A percentile compares a stretch with the other conserved stretches of the same genome.
phyloP scores from a whole-genome alignment of 2,329 filamentous ascomycete genomes.

The Tolypocladium cylindrosporum region DNA sequence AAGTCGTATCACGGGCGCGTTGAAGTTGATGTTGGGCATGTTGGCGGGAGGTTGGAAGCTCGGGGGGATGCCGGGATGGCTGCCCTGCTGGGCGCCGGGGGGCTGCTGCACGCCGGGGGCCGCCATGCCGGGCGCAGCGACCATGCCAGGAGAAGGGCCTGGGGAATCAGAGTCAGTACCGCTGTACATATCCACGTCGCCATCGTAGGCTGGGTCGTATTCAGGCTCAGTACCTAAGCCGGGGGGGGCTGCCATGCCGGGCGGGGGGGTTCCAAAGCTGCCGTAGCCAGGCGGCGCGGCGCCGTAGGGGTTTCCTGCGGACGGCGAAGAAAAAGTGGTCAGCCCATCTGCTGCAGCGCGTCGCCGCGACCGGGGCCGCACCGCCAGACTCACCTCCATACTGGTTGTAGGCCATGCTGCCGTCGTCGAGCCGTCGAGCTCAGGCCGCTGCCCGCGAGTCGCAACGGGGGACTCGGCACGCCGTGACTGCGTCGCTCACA shows the following conservation, averaged over 20 bases:
- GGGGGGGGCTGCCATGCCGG: conserved; percentile 67
- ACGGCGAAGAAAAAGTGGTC: background rate
- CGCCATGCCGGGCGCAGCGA: conserved; percentile 68
- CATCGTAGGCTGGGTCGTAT: background rate
- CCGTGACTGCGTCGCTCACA: background rate
- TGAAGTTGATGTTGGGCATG: conserved; percentile 97
- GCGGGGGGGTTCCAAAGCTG: conserved; percentile 51
- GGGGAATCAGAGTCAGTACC: conserved; percentile 3
- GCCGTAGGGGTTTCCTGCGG: conserved; percentile 51
- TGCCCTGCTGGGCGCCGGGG: conserved; percentile 58
- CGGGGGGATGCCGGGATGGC: conserved; percentile 68
- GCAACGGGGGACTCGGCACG: conserved; percentile 5
- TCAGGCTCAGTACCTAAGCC: conserved; percentile 59
- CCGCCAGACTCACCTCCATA: conserved; percentile 37
- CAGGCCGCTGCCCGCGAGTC: conserved; percentile 3
- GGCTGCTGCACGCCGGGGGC: conserved; percentile 70
- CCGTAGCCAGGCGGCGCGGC: conserved; percentile 66
- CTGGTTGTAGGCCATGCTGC: conserved; percentile 48
- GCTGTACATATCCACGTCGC: background rate
- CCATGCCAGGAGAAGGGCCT: conserved; percentile 74
- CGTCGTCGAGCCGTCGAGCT: background rate
- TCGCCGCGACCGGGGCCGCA: background rate
- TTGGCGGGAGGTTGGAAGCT: conserved; percentile 85
- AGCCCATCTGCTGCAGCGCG: conserved; percentile 3
- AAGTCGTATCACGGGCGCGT: conserved; percentile 87